phyloP scores from a whole-genome alignment of 2,329 filamentous ascomycete genomes.

The Sporothrix curviconia region DNA sequence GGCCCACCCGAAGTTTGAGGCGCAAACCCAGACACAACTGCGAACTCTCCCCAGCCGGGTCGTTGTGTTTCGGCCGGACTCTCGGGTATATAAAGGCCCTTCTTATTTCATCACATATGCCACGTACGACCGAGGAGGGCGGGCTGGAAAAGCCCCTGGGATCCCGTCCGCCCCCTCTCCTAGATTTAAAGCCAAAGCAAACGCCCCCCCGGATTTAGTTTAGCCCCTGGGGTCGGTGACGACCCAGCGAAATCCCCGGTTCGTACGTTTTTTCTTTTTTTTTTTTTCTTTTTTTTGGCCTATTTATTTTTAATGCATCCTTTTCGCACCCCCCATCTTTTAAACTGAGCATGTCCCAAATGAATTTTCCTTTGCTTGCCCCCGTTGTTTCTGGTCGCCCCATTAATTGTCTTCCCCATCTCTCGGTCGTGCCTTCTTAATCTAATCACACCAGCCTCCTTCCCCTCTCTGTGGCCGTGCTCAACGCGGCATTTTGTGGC shows the following conservation, averaged over 20 bases:
- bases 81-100: no score
- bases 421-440: background rate
- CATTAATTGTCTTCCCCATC: background rate
- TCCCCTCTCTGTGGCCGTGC: constrained; percentile 11
- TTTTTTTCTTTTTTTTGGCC: background rate
- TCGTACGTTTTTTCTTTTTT: constrained; percentile 12
- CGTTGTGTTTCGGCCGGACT: no score
- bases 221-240: constrained; percentile 16
- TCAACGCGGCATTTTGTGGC: constrained; percentile 21
- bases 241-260: constrained; percentile 16
- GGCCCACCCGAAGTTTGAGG: background rate
- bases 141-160: constrained; percentile 10
- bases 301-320: background rate
- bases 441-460: constrained; percentile 16
- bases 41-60: background rate
- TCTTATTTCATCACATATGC: background rate
- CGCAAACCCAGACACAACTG: background rate
- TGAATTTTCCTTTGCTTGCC: no score
- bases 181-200: constrained; percentile 16
- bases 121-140: constrained; percentile 13
- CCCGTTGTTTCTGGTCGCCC: background rate
- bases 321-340: background rate
- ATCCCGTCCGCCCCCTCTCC: constrained; percentile 16
- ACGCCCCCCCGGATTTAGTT: constrained; percentile 14
- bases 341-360: background rate